Evolutionary conservation across 2,329 filamentous ascomycete genomes (phyloP).

Genomic region (Ophiostoma australiae): DNA sequence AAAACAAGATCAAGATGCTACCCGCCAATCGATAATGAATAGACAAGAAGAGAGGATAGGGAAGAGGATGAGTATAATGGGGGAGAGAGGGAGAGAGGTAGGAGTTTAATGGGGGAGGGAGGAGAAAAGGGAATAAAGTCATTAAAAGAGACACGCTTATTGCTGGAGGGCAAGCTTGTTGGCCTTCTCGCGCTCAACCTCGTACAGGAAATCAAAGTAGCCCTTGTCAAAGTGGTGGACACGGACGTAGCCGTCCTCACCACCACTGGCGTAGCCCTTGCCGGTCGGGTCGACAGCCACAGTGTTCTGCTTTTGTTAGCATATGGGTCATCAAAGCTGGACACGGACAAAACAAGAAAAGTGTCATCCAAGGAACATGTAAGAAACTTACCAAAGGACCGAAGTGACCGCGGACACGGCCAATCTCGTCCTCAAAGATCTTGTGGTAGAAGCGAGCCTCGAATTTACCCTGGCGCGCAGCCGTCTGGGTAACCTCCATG

Average conservation of each 20-base stretch:
- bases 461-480: constrained; percentile 94
- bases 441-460: constrained; percentile 99
- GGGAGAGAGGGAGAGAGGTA: background rate
- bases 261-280: constrained; percentile 87
- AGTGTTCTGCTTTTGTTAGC: constrained; percentile 58
- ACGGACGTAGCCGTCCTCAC: constrained; percentile 97
- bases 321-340: background rate
- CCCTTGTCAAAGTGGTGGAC: constrained; percentile 98
- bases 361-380: too few species aligned
- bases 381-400: constrained; percentile 61
- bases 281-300: constrained; percentile 89
- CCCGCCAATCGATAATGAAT: background rate
- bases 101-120: background rate
- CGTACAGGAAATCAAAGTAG: constrained; percentile 98
- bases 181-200: constrained; percentile 82
- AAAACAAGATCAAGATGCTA: constrained; percentile 14
- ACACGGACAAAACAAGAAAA: too few species aligned
- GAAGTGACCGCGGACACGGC: constrained; percentile 94
- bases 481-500: constrained; percentile 97
- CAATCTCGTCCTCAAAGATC: constrained; percentile 98
- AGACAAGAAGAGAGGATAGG: background rate
- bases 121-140: background rate
- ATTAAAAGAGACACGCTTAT: constrained; percentile 17
- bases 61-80: background rate
- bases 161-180: constrained; percentile 39